Conservation (phyloP, 2,329 filamentous ascomycete species). For the Aspergillus fumigatus region DNA sequence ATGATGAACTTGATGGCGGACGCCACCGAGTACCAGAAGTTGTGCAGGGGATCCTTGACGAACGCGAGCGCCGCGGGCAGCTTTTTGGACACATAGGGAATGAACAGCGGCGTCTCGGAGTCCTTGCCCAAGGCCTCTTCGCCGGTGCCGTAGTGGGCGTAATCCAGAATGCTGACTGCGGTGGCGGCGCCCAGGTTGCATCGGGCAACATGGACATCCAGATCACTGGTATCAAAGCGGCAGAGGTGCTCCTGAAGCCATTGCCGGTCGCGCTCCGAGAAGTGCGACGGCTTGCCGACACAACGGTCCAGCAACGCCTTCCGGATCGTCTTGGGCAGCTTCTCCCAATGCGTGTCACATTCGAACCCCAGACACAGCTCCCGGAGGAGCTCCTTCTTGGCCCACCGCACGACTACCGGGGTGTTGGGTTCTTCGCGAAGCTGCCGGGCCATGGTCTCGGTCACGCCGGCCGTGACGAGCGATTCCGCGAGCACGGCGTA, state of each 20-base stretch:
- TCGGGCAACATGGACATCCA: constrained; percentile 45
- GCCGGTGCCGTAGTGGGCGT: constrained; percentile 26
- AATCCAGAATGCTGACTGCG: constrained; percentile 29
- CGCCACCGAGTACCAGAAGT: constrained; percentile 42
- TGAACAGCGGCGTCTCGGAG: constrained; percentile 23
- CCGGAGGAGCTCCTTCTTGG: constrained; percentile 44
- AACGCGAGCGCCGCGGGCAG: constrained; percentile 18
- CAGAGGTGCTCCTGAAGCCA: constrained; percentile 43
- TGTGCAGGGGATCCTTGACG: constrained; percentile 33
- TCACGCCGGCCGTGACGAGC: constrained; percentile 30
- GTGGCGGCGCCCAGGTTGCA: constrained; percentile 46
- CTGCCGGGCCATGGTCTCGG: constrained; percentile 30
- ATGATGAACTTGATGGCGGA: constrained; percentile 46
- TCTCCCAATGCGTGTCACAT: constrained; percentile 50
- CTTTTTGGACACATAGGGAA: constrained; percentile 25
- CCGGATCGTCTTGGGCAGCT: constrained; percentile 44
- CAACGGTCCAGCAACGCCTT: constrained; percentile 45
- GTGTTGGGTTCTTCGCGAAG: constrained; percentile 35
- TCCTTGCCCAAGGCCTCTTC: constrained; percentile 21
- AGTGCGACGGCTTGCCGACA: constrained; percentile 37
- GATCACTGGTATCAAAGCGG: constrained; percentile 30
- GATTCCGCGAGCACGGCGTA: constrained; percentile 32
- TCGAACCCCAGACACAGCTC: constrained; percentile 48
- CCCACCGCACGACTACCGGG: constrained; percentile 36
- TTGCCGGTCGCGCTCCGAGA: constrained; percentile 39